Conservation (phyloP, 768 basidiomycete species). For the Candolleomyces efflorescens region DNA sequence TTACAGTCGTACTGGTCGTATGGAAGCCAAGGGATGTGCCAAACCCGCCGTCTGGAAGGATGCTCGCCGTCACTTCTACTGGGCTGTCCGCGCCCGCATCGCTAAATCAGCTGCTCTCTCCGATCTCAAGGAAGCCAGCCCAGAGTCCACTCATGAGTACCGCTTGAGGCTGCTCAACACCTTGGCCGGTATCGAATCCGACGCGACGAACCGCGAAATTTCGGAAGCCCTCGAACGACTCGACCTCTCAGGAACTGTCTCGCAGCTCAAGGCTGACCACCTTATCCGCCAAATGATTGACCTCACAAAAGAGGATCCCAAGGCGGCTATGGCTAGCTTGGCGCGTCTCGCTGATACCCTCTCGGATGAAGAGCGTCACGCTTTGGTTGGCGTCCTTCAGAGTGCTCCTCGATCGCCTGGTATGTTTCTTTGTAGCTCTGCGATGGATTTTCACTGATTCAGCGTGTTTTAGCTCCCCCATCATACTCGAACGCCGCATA, state of each 20-base stretch:
- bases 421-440: constrained; percentile 26
- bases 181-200: constrained; percentile 50
- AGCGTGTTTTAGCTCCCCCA: constrained; percentile 27
- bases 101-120: constrained; percentile 63
- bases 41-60: constrained; percentile 84
- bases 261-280: constrained; percentile 66
- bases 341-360: constrained; percentile 69
- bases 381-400: constrained; percentile 59
- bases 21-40: constrained; percentile 97
- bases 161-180: constrained; percentile 60
- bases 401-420: constrained; percentile 54
- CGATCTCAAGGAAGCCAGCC: constrained; percentile 65
- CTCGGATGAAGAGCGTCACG: constrained; percentile 65
- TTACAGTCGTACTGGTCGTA: constrained; percentile 82
- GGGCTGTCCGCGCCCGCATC: constrained; percentile 83
- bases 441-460: background rate
- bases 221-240: constrained; percentile 68
- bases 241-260: constrained; percentile 57
- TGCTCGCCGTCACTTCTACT: constrained; percentile 88
- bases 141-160: constrained; percentile 64
- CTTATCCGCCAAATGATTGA: constrained; percentile 63
- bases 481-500: constrained; percentile 29
- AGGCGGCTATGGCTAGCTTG: constrained; percentile 72
- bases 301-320: constrained; percentile 69
- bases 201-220: constrained; percentile 50